phyloP scores from a whole-genome alignment of 768 basidiomycete species.

The Chalciporus sphaerocephalus region DNA sequence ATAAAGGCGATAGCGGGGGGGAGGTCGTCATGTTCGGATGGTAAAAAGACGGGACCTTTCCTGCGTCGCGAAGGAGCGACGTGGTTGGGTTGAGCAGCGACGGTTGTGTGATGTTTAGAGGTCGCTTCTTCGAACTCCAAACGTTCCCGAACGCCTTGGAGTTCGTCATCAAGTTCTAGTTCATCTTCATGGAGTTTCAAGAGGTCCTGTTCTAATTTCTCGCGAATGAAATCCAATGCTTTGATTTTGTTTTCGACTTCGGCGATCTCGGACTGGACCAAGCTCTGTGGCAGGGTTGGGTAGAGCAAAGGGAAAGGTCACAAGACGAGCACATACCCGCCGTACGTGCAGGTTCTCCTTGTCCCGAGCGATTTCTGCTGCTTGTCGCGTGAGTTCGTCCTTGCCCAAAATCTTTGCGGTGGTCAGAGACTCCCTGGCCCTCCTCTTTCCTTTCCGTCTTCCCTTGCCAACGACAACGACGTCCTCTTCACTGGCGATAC shows the following conservation, averaged over 20 bases:
- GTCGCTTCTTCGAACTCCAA: conserved; percentile 62
- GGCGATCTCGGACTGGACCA: conserved; percentile 80
- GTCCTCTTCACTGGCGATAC: conserved; percentile 71
- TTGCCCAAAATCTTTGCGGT: conserved; percentile 68
- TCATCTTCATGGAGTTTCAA: conserved; percentile 92
- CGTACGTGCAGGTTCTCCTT: conserved; percentile 91
- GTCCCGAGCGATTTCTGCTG: conserved; percentile 81
- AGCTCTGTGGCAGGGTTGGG: conserved; percentile 46
- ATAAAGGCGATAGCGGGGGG: conserved; percentile 96
- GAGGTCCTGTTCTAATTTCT: conserved; percentile 76
- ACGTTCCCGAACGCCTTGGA: conserved; percentile 86
- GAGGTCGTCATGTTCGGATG: conserved; percentile 94
- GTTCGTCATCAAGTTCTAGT: conserved; percentile 92
- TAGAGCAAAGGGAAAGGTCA: conserved; percentile 5
- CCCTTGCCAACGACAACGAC: conserved; percentile 51
- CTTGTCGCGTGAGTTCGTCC: conserved; percentile 81
- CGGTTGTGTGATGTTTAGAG: conserved; percentile 23
- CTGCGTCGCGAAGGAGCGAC: conserved; percentile 31
- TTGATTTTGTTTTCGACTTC: conserved; percentile 91
- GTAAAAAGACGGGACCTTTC: conserved; percentile 79
- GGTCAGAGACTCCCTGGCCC: conserved; percentile 64
- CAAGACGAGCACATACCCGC: conserved; percentile 46
- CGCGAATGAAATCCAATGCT: conserved; percentile 73
- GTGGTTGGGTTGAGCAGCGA: conserved; percentile 9
- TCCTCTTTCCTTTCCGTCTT: conserved; percentile 38